A percentile compares a stretch with the other conserved stretches of the same genome.
These are phyloP conservation scores for Aegilops speltoides DNA, from an alignment of 176 grass and related monocot species.

Conservation along the genomic window DNA sequence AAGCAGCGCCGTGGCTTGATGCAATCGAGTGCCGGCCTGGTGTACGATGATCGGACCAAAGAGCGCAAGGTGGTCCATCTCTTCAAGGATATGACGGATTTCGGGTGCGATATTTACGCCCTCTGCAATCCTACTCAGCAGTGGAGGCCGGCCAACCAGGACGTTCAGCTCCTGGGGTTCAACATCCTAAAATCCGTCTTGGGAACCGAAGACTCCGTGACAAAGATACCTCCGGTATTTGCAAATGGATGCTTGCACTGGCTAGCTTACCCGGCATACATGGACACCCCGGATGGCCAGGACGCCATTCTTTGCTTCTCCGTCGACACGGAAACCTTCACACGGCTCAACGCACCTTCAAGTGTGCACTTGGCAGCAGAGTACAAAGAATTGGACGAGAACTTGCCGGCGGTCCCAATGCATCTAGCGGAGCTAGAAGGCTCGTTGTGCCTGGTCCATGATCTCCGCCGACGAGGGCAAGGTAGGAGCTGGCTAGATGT, in stretches of 20 bases:
- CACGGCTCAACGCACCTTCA: neutral
- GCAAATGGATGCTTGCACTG: neutral
- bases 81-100: neutral
- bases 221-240: neutral
- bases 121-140: neutral
- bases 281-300: neutral
- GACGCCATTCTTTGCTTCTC: conserved; percentile 11
- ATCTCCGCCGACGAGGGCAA: neutral
- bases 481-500: neutral
- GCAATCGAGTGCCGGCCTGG: neutral
- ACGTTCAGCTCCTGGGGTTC: neutral
- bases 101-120: neutral
- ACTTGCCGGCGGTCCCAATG: neutral
- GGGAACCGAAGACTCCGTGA: neutral
- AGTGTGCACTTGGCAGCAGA: neutral
- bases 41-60: neutral
- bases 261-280: neutral
- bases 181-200: no score
- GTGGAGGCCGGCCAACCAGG: neutral
- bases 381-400: neutral
- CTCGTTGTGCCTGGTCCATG: conserved; percentile 20
- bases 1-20: neutral
- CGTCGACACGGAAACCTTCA: neutral
- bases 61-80: conserved; percentile 14
- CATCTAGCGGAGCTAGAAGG: conserved; percentile 11